phyloP scores from a whole-genome alignment of 2,329 filamentous ascomycete genomes.

The Alternaria brassicae region DNA sequence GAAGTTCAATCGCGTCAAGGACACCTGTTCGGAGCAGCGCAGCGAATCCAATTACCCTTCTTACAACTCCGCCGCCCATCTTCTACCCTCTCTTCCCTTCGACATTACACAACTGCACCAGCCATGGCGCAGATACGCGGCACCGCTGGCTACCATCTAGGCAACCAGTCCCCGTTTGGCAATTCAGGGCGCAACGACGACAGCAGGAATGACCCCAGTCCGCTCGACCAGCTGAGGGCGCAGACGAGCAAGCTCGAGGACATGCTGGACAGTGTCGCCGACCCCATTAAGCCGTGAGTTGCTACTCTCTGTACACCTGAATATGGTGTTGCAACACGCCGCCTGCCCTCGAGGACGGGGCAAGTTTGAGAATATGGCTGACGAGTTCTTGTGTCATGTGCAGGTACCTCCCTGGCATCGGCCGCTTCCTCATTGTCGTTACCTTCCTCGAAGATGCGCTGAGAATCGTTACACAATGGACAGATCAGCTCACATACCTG shows the following conservation, averaged over 20 bases:
- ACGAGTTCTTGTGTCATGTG: constrained; percentile 23
- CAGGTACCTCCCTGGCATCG: constrained; percentile 93
- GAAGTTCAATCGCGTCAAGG: constrained; percentile 18
- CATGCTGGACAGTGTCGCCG: constrained; percentile 81
- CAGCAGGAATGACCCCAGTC: constrained; percentile 72
- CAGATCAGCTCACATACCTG: constrained; percentile 90
- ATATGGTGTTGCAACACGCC: constrained; percentile 1
- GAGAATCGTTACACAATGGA: constrained; percentile 97
- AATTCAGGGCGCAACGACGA: constrained; percentile 63
- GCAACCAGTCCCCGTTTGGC: constrained; percentile 75
- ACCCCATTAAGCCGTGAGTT: constrained; percentile 93
- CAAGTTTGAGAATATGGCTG: constrained; percentile 24
- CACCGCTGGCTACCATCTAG: constrained; percentile 82
- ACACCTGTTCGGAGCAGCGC: constrained; percentile 34
- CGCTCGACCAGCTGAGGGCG: constrained; percentile 86
- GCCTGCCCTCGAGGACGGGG: neutral
- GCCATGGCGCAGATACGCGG: constrained; percentile 67
- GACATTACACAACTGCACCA: constrained; percentile 21
- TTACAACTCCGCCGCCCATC: constrained; percentile 33
- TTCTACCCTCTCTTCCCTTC: constrained; percentile 22
- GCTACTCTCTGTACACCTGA: neutral
- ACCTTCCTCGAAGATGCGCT: constrained; percentile 97
- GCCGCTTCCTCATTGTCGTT: constrained; percentile 95
- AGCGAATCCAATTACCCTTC: constrained; percentile 28
- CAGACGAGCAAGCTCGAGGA: constrained; percentile 99